These are phyloP conservation scores for Diplodia scrobiculata DNA, from an alignment of 2,329 filamentous ascomycete genomes.

Conservation along the genomic window DNA sequence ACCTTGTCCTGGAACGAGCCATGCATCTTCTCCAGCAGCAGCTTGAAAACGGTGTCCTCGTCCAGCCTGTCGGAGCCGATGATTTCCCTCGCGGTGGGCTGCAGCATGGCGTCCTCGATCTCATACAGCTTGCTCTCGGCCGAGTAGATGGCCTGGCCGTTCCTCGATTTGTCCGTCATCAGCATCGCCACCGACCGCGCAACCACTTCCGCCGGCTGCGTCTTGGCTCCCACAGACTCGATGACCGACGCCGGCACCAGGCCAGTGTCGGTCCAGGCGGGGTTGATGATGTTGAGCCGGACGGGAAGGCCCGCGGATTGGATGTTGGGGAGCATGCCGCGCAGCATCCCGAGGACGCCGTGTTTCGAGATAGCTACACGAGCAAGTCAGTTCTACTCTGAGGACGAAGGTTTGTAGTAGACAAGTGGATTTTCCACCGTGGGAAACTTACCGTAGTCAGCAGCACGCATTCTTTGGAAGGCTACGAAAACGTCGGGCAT, in stretches of 20 bases:
- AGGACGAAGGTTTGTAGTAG: too few species aligned
- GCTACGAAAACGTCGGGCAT: conserved; percentile 9
- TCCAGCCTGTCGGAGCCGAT: conserved; percentile 32
- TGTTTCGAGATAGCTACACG: conserved; percentile 36
- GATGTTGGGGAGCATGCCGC: conserved; percentile 35
- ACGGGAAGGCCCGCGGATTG: conserved; percentile 38
- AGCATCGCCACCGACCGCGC: conserved; percentile 36
- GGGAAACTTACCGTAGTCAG: conserved; percentile 36
- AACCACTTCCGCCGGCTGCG: conserved; percentile 38
- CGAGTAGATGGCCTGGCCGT: conserved; percentile 40
- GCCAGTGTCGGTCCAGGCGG: conserved; percentile 40
- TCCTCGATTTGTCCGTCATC: conserved; percentile 37
- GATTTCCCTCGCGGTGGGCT: conserved; percentile 34
- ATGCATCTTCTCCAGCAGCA: conserved; percentile 6
- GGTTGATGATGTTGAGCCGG: conserved; percentile 41
- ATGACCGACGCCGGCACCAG: conserved; percentile 34
- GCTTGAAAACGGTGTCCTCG: conserved; percentile 3
- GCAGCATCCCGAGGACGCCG: conserved; percentile 40
- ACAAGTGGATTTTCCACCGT: too few species aligned
- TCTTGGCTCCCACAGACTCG: conserved; percentile 32
- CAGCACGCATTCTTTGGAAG: conserved; percentile 35
- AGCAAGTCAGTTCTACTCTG: too few species aligned
- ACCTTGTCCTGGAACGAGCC: not conserved
- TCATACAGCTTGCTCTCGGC: conserved; percentile 36
- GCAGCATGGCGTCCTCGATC: conserved; percentile 36